These are phyloP conservation scores for Aspergillus pseudoviridinutans DNA, from an alignment of 2,329 filamentous ascomycete species.

Conservation along the genomic window DNA sequence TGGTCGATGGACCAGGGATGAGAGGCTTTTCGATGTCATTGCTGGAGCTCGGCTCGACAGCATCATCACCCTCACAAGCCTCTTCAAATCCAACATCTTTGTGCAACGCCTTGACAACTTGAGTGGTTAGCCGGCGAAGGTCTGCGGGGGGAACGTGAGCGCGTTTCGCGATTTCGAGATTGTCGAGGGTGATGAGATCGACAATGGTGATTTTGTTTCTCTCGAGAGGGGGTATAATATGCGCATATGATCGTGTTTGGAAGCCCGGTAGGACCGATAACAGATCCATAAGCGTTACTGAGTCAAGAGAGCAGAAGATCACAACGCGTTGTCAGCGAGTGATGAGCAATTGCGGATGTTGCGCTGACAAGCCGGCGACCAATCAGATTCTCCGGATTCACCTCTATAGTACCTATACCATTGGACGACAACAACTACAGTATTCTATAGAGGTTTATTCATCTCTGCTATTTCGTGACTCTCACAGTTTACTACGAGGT, in stretches of 20 bases:
- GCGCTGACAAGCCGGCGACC: not conserved
- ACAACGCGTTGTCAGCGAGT: conserved; percentile 1
- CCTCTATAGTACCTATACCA: not conserved
- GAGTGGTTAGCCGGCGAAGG: conserved; percentile 67
- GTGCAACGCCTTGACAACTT: conserved; percentile 65
- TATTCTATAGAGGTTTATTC: not conserved
- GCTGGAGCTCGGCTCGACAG: conserved; percentile 19
- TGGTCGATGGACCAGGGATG: conserved; percentile 23
- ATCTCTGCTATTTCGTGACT: not conserved
- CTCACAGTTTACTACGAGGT: not conserved
- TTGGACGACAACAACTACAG: not conserved
- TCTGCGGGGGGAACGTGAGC: conserved; percentile 78
- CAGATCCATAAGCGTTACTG: conserved; percentile 58
- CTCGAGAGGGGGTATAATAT: conserved; percentile 77
- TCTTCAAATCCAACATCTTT: conserved; percentile 51
- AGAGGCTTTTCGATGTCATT: conserved; percentile 16
- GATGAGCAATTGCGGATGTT: conserved; percentile 4
- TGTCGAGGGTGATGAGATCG: conserved; percentile 81
- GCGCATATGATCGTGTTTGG: conserved; percentile 63
- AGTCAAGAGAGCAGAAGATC: not conserved
- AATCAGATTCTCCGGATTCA: not conserved
- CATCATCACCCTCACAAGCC: conserved; percentile 2
- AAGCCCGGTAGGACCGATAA: conserved; percentile 78
- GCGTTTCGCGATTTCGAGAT: conserved; percentile 77
- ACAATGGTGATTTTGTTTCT: conserved; percentile 70